phyloP scores from a whole-genome alignment of 176 grass and related monocot species.

The Raddia distichophylla region DNA sequence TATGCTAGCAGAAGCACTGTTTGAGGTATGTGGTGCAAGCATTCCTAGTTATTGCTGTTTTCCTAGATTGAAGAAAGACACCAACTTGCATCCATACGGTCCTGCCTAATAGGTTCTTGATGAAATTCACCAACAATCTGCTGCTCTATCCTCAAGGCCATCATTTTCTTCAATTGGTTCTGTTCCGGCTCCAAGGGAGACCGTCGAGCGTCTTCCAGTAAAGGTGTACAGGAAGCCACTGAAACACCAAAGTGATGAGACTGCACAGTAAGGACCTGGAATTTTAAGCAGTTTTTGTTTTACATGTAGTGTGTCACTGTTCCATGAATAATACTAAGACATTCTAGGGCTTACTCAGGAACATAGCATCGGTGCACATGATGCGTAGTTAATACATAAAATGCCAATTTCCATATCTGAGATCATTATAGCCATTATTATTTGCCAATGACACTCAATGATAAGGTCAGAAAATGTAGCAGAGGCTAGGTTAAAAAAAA shows the following conservation, averaged over 20 bases:
- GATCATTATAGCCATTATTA: conserved; percentile 17
- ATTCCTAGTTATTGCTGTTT: conserved; percentile 35
- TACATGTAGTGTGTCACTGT: neutral
- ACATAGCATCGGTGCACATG: neutral
- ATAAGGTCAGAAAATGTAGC: neutral
- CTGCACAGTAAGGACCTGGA: conserved; percentile 66
- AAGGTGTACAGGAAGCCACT: conserved; percentile 75
- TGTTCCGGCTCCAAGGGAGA: conserved; percentile 87
- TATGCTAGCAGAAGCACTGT: conserved; percentile 94
- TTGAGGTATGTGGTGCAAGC: conserved; percentile 64
- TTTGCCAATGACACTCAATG: conserved; percentile 15
- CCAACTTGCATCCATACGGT: conserved; percentile 24
- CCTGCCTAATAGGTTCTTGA: conserved; percentile 75
- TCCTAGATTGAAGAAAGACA: conserved; percentile 31
- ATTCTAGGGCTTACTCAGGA: neutral
- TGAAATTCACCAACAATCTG: conserved; percentile 98
- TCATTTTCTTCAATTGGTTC: conserved; percentile 94
- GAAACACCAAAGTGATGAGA: conserved; percentile 66
- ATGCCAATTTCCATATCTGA: neutral
- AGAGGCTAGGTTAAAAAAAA: neutral
- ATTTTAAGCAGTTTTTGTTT: conserved; percentile 10
- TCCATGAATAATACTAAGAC: neutral
- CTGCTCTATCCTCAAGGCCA: conserved; percentile 77
- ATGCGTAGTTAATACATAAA: conserved; percentile 3
- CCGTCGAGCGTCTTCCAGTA: conserved; percentile 80